Evolutionary conservation across 2,329 filamentous ascomycete species (phyloP).

Genomic region (Helotiales sp.): DNA sequence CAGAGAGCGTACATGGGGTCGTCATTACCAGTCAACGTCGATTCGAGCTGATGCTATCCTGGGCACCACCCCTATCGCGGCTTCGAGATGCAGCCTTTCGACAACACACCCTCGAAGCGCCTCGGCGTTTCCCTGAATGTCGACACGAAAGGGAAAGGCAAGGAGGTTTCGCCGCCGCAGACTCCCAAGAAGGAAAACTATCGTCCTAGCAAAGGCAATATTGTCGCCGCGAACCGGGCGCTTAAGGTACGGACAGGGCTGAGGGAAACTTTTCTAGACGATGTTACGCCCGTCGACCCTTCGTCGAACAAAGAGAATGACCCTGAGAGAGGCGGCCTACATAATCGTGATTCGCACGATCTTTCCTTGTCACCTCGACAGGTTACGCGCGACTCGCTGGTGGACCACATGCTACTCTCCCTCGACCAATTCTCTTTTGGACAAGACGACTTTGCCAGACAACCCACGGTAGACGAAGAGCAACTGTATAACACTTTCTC

Average conservation of each 20-base stretch:
- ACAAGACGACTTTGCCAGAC: slow-evolving; percentile 37
- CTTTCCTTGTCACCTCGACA: slow-evolving; percentile 75
- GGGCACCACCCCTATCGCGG: slow-evolving; percentile 5
- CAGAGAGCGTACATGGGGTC: slow-evolving; percentile 14
- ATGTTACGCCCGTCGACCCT: slow-evolving; percentile 35
- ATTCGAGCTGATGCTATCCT: slow-evolving; percentile 19
- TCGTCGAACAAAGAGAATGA: slow-evolving; percentile 27
- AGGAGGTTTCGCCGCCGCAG: slow-evolving; percentile 28
- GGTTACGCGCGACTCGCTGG: slow-evolving; percentile 83
- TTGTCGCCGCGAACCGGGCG: slow-evolving; percentile 28
- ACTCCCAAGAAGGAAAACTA: slow-evolving; percentile 27
- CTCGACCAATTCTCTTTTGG: slow-evolving; percentile 77
- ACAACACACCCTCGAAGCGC: slow-evolving; percentile 32
- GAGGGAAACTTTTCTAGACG: slow-evolving; percentile 36
- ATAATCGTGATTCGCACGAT: slow-evolving; percentile 59
- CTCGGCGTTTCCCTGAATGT: slow-evolving; percentile 31
- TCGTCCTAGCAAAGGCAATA: slow-evolving; percentile 25
- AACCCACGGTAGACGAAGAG: slow-evolving; percentile 30
- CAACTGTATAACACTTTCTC: slow-evolving; percentile 31
- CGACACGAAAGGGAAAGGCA: slow-evolving; percentile 28
- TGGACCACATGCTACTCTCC: slow-evolving; percentile 93
- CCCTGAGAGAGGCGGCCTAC: slow-evolving; percentile 14
- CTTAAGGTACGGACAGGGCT: slow-evolving; percentile 27
- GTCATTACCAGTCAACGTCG: slow-evolving; percentile 11
- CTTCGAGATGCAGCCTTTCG: slow-evolving; percentile 31